These are phyloP conservation scores for Aspergillus texensis DNA, from an alignment of 2,329 filamentous ascomycete genomes.

Conservation along the genomic window DNA sequence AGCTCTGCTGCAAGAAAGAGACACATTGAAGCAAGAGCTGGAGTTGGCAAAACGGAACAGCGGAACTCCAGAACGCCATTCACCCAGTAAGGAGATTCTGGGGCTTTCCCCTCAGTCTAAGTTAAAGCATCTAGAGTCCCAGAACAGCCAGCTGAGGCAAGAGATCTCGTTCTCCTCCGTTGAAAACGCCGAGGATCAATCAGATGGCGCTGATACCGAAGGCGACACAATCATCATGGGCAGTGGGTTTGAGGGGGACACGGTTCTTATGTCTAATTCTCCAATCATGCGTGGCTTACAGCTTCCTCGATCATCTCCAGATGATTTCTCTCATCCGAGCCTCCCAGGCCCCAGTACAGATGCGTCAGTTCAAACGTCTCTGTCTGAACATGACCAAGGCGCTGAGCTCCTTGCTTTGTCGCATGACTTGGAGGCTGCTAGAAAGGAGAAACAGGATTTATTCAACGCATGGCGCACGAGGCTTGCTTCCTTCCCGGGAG, in stretches of 20 bases:
- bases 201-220: slow-evolving; percentile 10
- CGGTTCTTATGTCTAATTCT: slow-evolving; percentile 35
- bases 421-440: slow-evolving; percentile 42
- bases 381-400: slow-evolving; percentile 17
- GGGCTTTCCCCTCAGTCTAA: slow-evolving; percentile 22
- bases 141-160: slow-evolving; percentile 24
- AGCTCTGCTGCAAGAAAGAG: slow-evolving; percentile 29
- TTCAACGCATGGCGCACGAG: slow-evolving; percentile 43
- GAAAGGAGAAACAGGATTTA: slow-evolving; percentile 42
- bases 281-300: slow-evolving; percentile 30
- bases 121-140: slow-evolving; percentile 23
- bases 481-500: slow-evolving; percentile 27
- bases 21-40: slow-evolving; percentile 32
- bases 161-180: slow-evolving; percentile 21
- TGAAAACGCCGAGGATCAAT: slow-evolving; percentile 4
- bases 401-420: slow-evolving; percentile 34
- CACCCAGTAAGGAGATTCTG: slow-evolving; percentile 18
- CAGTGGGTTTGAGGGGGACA: slow-evolving; percentile 27
- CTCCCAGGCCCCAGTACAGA: slow-evolving; percentile 16
- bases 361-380: slow-evolving; percentile 22
- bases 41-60: slow-evolving; percentile 19
- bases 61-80: slow-evolving; percentile 7
- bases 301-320: slow-evolving; percentile 14
- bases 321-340: slow-evolving; percentile 21
- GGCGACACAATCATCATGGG: slow-evolving; percentile 33